A percentile compares a stretch with the other conserved stretches of the same genome.
Conservation (phyloP, 306 rosid species). For the Abrus pulchellus region DNA sequence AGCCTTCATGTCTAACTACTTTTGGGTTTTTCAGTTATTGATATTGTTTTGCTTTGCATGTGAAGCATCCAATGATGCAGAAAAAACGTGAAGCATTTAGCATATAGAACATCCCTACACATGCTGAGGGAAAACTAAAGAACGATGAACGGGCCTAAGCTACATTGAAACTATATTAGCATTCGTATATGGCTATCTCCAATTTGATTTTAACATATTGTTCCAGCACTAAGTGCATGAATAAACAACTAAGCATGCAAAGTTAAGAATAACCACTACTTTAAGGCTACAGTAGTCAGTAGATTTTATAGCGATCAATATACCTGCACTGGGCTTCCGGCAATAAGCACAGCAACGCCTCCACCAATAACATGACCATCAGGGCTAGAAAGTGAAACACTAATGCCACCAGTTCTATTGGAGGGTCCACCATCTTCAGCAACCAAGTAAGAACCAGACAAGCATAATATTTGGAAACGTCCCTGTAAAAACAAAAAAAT, state of each 20-base stretch:
- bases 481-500: constrained; percentile 64
- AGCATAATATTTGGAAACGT: constrained; percentile 86
- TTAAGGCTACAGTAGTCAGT: neutral
- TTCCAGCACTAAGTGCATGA: neutral
- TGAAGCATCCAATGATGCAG: constrained; percentile 6
- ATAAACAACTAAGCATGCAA: neutral
- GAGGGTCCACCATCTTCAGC: constrained; percentile 92
- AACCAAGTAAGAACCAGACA: constrained; percentile 97
- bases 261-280: neutral
- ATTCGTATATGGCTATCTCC: neutral
- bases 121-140: neutral
- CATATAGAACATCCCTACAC: neutral
- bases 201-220: neutral
- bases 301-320: constrained; percentile 27
- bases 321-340: constrained; percentile 93
- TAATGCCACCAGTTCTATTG: constrained; percentile 83
- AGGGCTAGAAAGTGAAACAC: constrained; percentile 83
- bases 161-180: neutral
- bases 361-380: constrained; percentile 97
- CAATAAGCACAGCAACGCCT: constrained; percentile 78
- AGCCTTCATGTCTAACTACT: constrained; percentile 6
- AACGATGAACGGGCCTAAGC: constrained; percentile 10
- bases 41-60: constrained; percentile 29
- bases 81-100: neutral
- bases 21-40: neutral